Evolutionary conservation across 2,329 filamentous ascomycete species (phyloP).

Genomic region (Aspergillus sp.): DNA sequence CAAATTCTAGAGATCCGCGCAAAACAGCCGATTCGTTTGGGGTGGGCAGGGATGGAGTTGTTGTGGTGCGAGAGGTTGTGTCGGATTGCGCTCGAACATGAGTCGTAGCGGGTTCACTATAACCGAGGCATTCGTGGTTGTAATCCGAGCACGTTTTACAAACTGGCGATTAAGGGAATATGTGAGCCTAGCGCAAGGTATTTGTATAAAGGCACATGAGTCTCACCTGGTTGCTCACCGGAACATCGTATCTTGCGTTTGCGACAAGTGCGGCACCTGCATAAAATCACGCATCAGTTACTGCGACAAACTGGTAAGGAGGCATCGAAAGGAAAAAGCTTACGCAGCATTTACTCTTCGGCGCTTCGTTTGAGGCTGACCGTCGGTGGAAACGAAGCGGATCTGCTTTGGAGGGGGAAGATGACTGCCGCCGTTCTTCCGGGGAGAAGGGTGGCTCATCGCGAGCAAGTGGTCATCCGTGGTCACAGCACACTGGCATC

Average conservation of each 20-base stretch:
- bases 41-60: slow-evolving; percentile 22
- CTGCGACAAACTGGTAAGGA: slow-evolving; percentile 15
- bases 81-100: slow-evolving; percentile 40
- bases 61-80: slow-evolving; percentile 30
- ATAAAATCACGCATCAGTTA: slow-evolving; percentile 3
- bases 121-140: slow-evolving; percentile 71
- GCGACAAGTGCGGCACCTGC: slow-evolving; percentile 72
- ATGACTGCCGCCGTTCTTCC: slow-evolving; percentile 40
- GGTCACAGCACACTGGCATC: slow-evolving; percentile 38
- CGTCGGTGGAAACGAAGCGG: slow-evolving; percentile 81
- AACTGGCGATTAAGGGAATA: slow-evolving; percentile 32
- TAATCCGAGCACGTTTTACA: slow-evolving; percentile 76
- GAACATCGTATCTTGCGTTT: slow-evolving; percentile 77
- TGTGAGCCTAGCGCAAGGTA: slow-evolving; percentile 10
- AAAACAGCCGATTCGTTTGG: slow-evolving; percentile 25
- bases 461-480: slow-evolving; percentile 42
- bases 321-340: slow-evolving; percentile 34
- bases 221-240: slow-evolving; percentile 66
- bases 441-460: slow-evolving; percentile 45
- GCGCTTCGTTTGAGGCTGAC: slow-evolving; percentile 77
- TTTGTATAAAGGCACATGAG: background rate
- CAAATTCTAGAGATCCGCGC: slow-evolving; percentile 23
- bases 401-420: slow-evolving; percentile 54
- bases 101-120: slow-evolving; percentile 54
- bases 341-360: slow-evolving; percentile 79